Base-by-base conservation (phyloP, 768 basidiomycete genomes). In the Mycena pura region DNA sequence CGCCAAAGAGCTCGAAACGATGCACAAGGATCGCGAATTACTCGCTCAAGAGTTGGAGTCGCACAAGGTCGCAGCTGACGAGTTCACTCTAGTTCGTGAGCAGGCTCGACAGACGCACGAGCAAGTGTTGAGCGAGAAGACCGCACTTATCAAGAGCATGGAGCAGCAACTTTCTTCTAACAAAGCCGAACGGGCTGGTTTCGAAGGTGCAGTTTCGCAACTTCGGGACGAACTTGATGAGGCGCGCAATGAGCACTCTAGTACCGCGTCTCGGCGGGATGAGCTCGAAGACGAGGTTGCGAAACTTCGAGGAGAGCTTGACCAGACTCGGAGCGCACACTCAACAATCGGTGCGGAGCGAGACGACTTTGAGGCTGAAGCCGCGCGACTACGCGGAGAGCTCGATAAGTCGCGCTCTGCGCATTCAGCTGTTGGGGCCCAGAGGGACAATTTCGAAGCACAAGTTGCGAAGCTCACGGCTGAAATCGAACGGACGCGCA, bases 11-110 rank as follows among this genome's bases (percentile, higher is more conserved):
- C 76, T 79, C 17, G 80, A 81, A 59, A 69, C 70, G 14, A 73
- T 85, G 60, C 77, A 76, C 60, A 77, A 78, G 64, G 82, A 86
- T 52, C 80, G 80, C 25, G 81, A 85, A 22, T 55, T 76, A 22
- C 78, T 89, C 29, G 69, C 78, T 8, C 73, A 86, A 61, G 88
- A 93, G 70, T 73, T 92, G 14, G 85, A 88, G 66, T 77, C 83
- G 9, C 77, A 86, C 70, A 89, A 87, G 69, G 77, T 71, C 39
- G 79, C 82, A 10, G 77, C 81, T 6, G 78, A 82, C 56, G 87
- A 78, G 68, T 81, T 87, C 51, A 78, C 83, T 15, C 62, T 78
- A 22, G 58, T 80, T 25, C 84, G 71, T 62, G 84, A 80, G 58
- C 76, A 81, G 68, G 64, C 73, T 21, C 76, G 73, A 8, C 68